Conservation (phyloP, 164 flowering plant species). For the Tetracentron sinense region DNA sequence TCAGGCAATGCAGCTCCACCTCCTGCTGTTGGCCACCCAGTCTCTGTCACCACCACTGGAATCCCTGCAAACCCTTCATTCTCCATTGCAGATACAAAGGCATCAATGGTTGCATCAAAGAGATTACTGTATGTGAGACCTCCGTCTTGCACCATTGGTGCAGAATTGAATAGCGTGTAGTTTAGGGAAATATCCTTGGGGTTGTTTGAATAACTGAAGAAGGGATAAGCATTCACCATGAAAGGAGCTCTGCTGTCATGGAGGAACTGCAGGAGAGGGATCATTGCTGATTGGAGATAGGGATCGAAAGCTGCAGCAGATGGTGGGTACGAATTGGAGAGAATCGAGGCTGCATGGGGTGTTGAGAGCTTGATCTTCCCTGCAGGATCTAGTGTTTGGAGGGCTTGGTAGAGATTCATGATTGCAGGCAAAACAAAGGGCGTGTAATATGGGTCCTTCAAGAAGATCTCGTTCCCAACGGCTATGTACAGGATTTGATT, state of each 20-base stretch:
- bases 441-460: constrained; percentile 33
- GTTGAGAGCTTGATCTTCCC: constrained; percentile 36
- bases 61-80: constrained; percentile 33
- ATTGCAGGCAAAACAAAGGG: constrained; percentile 38
- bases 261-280: constrained; percentile 30
- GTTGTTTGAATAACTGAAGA: constrained; percentile 30
- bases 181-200: constrained; percentile 23
- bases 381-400: constrained; percentile 24
- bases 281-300: constrained; percentile 9
- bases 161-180: constrained; percentile 31
- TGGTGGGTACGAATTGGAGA: constrained; percentile 40
- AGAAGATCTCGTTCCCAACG: constrained; percentile 48
- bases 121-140: constrained; percentile 25
- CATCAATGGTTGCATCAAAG: constrained; percentile 39
- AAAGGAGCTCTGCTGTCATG: constrained; percentile 28
- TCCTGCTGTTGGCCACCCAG: constrained; percentile 46
- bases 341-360: constrained; percentile 35
- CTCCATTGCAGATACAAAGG: constrained; percentile 39
- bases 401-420: constrained; percentile 36
- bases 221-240: constrained; percentile 48
- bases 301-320: constrained; percentile 38
- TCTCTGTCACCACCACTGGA: constrained; percentile 38
- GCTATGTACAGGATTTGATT: constrained; percentile 35
- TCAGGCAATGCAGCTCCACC: constrained; percentile 28
- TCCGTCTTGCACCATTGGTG: constrained; percentile 13